A percentile compares a stretch with the other conserved stretches of the same genome.
Evolutionary conservation across 2,329 filamentous ascomycete species (phyloP).

Genomic region (Fusarium bactridioides): DNA sequence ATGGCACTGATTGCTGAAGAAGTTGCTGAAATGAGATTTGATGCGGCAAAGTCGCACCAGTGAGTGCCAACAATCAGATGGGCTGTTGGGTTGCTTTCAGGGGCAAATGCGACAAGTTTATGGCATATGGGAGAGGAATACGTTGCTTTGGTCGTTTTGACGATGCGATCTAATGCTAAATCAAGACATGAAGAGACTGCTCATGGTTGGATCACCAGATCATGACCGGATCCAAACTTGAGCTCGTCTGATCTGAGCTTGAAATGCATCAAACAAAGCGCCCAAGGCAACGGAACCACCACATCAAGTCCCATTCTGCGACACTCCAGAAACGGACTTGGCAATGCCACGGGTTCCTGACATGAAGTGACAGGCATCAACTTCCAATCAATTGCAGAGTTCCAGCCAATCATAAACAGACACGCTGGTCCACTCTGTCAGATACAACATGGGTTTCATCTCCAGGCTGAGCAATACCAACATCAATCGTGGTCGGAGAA

Average conservation of each 20-base stretch:
- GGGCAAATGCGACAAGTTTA: background rate
- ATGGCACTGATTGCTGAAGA: background rate
- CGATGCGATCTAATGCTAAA: background rate
- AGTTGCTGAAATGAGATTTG: conserved; percentile 23
- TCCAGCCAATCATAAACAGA: background rate
- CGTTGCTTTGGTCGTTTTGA: background rate
- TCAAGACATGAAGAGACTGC: background rate
- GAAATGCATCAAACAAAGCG: conserved; percentile 6
- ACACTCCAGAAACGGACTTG: conserved; percentile 26
- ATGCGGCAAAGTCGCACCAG: conserved; percentile 23
- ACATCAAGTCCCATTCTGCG: conserved; percentile 11
- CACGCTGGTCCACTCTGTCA: background rate
- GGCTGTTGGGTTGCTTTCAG: conserved; percentile 2
- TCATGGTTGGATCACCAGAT: conserved; percentile 4
- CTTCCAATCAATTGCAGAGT: background rate
- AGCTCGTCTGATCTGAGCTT: background rate
- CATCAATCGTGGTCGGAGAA: conserved; percentile 2
- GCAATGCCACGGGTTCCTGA: conserved; percentile 31
- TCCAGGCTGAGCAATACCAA: background rate
- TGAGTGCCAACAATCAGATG: background rate
- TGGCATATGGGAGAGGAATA: conserved; percentile 3
- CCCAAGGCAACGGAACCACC: conserved; percentile 1
- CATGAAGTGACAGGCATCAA: conserved; percentile 19
- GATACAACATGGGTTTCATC: conserved; percentile 4
- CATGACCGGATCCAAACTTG: background rate